Base-by-base conservation (phyloP, 768 basidiomycete genomes). In the Leccinum longicurvipes region DNA sequence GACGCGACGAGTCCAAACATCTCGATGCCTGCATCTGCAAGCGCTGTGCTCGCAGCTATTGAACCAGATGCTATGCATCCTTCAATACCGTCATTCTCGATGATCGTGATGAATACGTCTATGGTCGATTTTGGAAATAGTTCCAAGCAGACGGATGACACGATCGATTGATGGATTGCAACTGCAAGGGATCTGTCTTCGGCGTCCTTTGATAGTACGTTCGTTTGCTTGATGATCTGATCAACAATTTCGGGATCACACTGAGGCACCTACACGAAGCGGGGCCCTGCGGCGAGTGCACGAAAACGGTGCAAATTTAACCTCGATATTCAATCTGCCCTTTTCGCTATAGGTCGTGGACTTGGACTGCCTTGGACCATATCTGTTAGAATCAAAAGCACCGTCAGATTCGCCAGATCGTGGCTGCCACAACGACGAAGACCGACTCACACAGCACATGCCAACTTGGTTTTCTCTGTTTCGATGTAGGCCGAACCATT, bases 401-500 rank as follows among this genome's bases (percentile, higher is more conserved):
- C 11, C 10, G 45, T 49, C 11, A 51, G 44, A 39, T 21, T 41
- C 57, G 52, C 10, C 41, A 11, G 36, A 39, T 4, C 5, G n/a
- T 39, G 28, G n/a, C 25, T 39, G 48, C n/a, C n/a, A n/a, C 32
- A 50, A 57, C 49, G 54, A 23, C 11, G 3, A 46, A 24, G 47
- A 44, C 39, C 0, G 25, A 45, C 89, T 65, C 63, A 98, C 95
- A 98, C 91, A 41, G 97, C 93, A 69, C 93, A 97, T 5, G 93
- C 94, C 60, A 99, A 85, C 75, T 99, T 99, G 0, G 91, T 91
- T 53, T 81, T 81, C 54, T 90, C 89, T 1, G 88, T 89, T 74
- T 99, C 97, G 63, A 99, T 90, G 68, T 98, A 99, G 11, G 93
- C 94, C 17, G 94, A 97, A 2, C 97, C 97, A 67, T 93, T 95